Evolutionary conservation across 2,329 filamentous ascomycete species (phyloP).

Genomic region (Simplicillium sp.): DNA sequence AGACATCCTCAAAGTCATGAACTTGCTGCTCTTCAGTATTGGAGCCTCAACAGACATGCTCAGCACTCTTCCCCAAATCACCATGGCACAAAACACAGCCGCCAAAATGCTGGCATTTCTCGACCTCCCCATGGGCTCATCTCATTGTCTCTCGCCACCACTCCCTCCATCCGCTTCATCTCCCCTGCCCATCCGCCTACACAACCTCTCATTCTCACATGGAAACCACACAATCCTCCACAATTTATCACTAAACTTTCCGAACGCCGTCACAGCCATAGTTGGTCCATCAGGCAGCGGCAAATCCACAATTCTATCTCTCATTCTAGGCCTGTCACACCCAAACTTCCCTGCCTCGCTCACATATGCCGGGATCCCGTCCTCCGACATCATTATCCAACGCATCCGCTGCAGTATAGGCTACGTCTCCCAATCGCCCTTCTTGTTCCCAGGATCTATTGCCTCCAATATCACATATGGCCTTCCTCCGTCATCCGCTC

Average conservation of each 20-base stretch:
- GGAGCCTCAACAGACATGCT: slow-evolving; percentile 62
- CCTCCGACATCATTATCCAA: slow-evolving; percentile 48
- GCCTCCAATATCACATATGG: slow-evolving; percentile 79
- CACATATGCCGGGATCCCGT: slow-evolving; percentile 48
- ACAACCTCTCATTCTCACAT: slow-evolving; percentile 61
- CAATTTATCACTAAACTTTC: slow-evolving; percentile 56
- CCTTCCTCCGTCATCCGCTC: slow-evolving; percentile 42
- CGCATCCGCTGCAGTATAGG: slow-evolving; percentile 52
- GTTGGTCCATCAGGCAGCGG: slow-evolving; percentile 83
- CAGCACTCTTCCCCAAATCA: slow-evolving; percentile 71
- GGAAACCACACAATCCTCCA: slow-evolving; percentile 53
- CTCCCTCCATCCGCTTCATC: slow-evolving; percentile 2
- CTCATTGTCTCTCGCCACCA: no score
- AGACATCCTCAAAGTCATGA: slow-evolving; percentile 63
- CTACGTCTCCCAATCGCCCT: slow-evolving; percentile 61
- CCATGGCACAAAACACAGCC: slow-evolving; percentile 62
- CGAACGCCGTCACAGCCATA: slow-evolving; percentile 62
- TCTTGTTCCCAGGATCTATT: slow-evolving; percentile 70
- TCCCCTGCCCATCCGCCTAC: slow-evolving; percentile 35
- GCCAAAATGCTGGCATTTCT: slow-evolving; percentile 63
- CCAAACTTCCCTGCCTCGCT: slow-evolving; percentile 27
- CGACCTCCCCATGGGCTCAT: slow-evolving; percentile 30
- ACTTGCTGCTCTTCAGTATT: slow-evolving; percentile 76
- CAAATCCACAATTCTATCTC: slow-evolving; percentile 72
- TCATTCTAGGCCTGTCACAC: slow-evolving; percentile 64